phyloP scores from a whole-genome alignment of 768 basidiomycete species.

The Paxillus involutus region DNA sequence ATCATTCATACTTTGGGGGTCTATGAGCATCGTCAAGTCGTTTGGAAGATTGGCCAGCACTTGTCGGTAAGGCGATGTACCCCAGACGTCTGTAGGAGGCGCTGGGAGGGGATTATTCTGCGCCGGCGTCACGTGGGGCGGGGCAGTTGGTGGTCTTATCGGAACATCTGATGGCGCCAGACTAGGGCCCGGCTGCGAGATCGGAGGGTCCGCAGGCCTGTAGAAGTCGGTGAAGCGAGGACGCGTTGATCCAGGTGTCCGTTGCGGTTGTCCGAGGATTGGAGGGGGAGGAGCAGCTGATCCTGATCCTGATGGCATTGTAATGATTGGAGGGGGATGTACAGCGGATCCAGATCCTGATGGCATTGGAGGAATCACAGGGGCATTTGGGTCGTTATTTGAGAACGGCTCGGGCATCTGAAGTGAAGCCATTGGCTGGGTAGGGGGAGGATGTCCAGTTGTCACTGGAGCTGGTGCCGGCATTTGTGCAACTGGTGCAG shows the following conservation, averaged over 20 bases:
- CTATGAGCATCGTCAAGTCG: constrained; percentile 29
- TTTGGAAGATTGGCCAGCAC: constrained; percentile 51
- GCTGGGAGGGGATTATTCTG: constrained; percentile 58
- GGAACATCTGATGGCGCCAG: neutral
- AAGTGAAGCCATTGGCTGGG: neutral
- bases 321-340: constrained; percentile 17
- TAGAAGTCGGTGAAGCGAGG: constrained; percentile 31
- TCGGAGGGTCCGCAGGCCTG: constrained; percentile 12
- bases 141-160: constrained; percentile 5
- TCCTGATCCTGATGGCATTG: constrained; percentile 4
- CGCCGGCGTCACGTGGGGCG: constrained; percentile 5
- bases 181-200: neutral
- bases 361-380: constrained; percentile 18
- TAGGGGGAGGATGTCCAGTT: neutral
- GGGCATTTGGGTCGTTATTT: neutral
- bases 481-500: constrained; percentile 13
- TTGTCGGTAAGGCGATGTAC: constrained; percentile 53
- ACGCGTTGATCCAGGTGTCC: constrained; percentile 13
- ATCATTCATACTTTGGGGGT: constrained; percentile 3
- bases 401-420: constrained; percentile 23
- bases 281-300: constrained; percentile 15
- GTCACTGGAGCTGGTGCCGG: constrained; percentile 4
- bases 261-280: constrained; percentile 8
- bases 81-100: constrained; percentile 62
- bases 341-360: constrained; percentile 3